A percentile compares a stretch with the other conserved stretches of the same genome.
phyloP scores from a whole-genome alignment of 1,284 basidiomycete genomes.

The Rhizopogon hawkerae region DNA sequence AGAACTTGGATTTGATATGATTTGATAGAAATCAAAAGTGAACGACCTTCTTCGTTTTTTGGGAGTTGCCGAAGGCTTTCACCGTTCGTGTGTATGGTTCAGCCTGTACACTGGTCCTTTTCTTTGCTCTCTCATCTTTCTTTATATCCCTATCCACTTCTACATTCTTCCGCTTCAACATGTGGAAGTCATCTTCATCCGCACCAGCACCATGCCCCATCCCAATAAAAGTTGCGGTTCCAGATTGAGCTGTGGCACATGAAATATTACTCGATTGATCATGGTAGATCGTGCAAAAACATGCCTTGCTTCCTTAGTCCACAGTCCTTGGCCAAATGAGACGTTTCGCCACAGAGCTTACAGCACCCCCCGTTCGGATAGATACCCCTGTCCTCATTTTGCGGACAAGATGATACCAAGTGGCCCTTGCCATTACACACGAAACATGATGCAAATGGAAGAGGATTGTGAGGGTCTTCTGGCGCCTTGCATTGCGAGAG shows the following conservation, averaged over 20 bases:
- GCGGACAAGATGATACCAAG: constrained; percentile 72
- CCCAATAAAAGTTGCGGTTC: constrained; percentile 37
- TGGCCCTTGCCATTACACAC: constrained; percentile 80
- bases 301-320: constrained; percentile 52
- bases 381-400: constrained; percentile 74
- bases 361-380: constrained; percentile 90
- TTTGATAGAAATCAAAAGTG: constrained; percentile 34
- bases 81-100: constrained; percentile 38
- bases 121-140: constrained; percentile 36
- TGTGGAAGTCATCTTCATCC: constrained; percentile 92
- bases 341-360: constrained; percentile 78
- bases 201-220: constrained; percentile 58
- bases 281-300: constrained; percentile 10
- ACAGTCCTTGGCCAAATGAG: constrained; percentile 84
- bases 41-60: constrained; percentile 45
- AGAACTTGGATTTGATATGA: too few relatives aligned
- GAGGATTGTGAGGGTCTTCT: constrained; percentile 54
- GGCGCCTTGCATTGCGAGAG: constrained; percentile 70
- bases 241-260: constrained; percentile 9
- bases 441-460: constrained; percentile 89
- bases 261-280: neutral
- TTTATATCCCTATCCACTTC: constrained; percentile 57
- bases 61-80: constrained; percentile 30
- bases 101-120: constrained; percentile 35
- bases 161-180: constrained; percentile 53